These are phyloP conservation scores for Termitomyces sp. DNA, from an alignment of 768 basidiomycete species.

Conservation along the genomic window DNA sequence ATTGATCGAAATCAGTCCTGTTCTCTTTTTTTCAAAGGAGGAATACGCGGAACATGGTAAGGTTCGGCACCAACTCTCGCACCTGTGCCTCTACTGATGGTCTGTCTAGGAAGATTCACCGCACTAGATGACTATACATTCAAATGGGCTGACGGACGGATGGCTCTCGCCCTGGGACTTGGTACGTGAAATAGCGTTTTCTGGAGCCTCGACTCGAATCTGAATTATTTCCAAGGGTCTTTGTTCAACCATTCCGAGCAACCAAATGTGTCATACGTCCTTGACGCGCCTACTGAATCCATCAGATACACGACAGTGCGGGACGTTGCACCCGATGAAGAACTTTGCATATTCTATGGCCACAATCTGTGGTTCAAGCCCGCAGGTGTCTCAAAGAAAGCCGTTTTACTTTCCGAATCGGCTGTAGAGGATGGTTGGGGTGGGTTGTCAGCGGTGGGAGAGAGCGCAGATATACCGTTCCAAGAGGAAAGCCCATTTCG, in stretches of 20 bases:
- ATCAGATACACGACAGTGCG: slow-evolving; percentile 62
- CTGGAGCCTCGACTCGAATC: background rate
- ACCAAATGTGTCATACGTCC: slow-evolving; percentile 68
- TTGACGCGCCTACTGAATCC: slow-evolving; percentile 50
- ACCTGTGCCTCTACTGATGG: background rate
- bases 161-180: slow-evolving; percentile 77
- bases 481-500: slow-evolving; percentile 25
- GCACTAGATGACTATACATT: slow-evolving; percentile 75
- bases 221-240: slow-evolving; percentile 48
- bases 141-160: slow-evolving; percentile 66
- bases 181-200: slow-evolving; percentile 36
- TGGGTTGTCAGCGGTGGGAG: slow-evolving; percentile 29
- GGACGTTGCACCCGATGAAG: slow-evolving; percentile 55
- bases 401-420: background rate
- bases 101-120: slow-evolving; percentile 42
- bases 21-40: slow-evolving; percentile 65
- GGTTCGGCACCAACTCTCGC: background rate
- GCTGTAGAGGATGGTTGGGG: slow-evolving; percentile 44
- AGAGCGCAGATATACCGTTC: slow-evolving; percentile 11
- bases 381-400: slow-evolving; percentile 17
- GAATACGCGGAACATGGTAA: slow-evolving; percentile 67
- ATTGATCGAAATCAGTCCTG: slow-evolving; percentile 82
- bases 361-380: slow-evolving; percentile 64
- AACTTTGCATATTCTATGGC: slow-evolving; percentile 79
- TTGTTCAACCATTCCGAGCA: slow-evolving; percentile 73